Percentiles rank a stretch among this genome's conserved stretches.
phyloP scores from a whole-genome alignment of 2,329 filamentous ascomycete genomes.

The Pseudopyrenochaeta lycopersici region DNA sequence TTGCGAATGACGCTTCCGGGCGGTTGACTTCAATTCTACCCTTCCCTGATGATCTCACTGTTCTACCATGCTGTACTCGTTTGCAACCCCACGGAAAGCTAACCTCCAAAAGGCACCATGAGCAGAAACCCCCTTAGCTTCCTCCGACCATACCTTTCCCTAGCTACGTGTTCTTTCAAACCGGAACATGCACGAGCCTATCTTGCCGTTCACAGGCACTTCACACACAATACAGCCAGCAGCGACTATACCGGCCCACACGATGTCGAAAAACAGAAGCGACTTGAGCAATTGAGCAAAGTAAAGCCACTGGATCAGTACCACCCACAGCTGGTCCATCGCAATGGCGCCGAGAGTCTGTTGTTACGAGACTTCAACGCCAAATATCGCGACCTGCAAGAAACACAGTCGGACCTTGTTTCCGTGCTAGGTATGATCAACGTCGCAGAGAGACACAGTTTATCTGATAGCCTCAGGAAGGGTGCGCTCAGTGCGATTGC shows the following conservation, averaged over 20 bases:
- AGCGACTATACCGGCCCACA: slow-evolving; percentile 40
- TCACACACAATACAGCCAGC: slow-evolving; percentile 25
- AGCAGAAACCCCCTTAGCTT: slow-evolving; percentile 59
- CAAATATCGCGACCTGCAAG: slow-evolving; percentile 38
- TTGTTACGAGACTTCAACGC: slow-evolving; percentile 40
- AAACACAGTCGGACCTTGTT: slow-evolving; percentile 38
- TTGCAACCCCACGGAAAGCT: slow-evolving; percentile 36
- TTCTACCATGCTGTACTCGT: background rate
- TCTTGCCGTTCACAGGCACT: slow-evolving; percentile 50
- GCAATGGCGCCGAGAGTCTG: slow-evolving; percentile 23
- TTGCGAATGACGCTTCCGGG: slow-evolving; percentile 70
- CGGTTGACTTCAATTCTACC: slow-evolving; percentile 59
- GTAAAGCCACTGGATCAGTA: slow-evolving; percentile 59
- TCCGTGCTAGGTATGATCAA: slow-evolving; percentile 45
- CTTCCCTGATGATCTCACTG: slow-evolving; percentile 42
- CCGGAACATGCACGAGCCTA: slow-evolving; percentile 62
- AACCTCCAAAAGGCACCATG: slow-evolving; percentile 53
- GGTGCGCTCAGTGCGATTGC: slow-evolving; percentile 73
- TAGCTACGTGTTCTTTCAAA: slow-evolving; percentile 48
- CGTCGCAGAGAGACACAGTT: background rate
- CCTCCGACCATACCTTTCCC: slow-evolving; percentile 65
- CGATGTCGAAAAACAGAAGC: slow-evolving; percentile 60
- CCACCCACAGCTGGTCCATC: slow-evolving; percentile 62
- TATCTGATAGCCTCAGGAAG: slow-evolving; percentile 67
- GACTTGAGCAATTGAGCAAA: slow-evolving; percentile 63